A percentile compares a stretch with the other conserved stretches of the same genome.
These are phyloP conservation scores for Starmerella apis DNA, from an alignment of 805 yeast genomes.

Conservation along the genomic window DNA sequence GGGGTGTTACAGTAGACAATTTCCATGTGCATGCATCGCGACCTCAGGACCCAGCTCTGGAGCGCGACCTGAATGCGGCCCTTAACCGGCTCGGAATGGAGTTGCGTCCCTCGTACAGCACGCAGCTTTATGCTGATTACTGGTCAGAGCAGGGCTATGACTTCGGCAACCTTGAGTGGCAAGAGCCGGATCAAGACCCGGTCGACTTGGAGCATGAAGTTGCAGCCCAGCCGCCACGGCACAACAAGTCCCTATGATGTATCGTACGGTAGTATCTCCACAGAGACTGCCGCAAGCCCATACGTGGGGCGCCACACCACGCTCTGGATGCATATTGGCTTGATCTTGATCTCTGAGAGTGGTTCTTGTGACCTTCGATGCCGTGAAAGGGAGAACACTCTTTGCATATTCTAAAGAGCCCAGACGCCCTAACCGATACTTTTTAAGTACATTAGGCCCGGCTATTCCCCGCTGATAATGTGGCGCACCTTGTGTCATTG, in stretches of 20 bases:
- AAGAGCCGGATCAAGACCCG: conserved; percentile 45
- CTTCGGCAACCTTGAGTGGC: conserved; percentile 42
- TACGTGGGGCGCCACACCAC: not conserved
- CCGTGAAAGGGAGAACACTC: not conserved
- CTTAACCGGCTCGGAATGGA: conserved; percentile 19
- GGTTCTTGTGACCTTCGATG: not conserved
- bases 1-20: conserved; percentile 14
- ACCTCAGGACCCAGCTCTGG: conserved; percentile 2
- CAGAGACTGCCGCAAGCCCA: conserved; percentile 8
- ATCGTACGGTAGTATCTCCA: conserved; percentile 7
- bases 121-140: conserved; percentile 21
- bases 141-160: conserved; percentile 16
- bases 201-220: conserved; percentile 25
- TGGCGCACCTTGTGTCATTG: conserved; percentile 22
- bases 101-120: conserved; percentile 5
- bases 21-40: conserved; percentile 10
- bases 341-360: not conserved
- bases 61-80: conserved; percentile 8
- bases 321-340: not conserved
- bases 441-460: not conserved
- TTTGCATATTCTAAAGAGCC: not conserved
- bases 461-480: not conserved
- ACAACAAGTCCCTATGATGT: conserved; percentile 4
- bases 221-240: conserved; percentile 7
- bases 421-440: not conserved